A percentile compares a stretch with the other conserved stretches of the same genome.
Conservation (phyloP, 441 rosid species). For the California macrophylla region DNA sequence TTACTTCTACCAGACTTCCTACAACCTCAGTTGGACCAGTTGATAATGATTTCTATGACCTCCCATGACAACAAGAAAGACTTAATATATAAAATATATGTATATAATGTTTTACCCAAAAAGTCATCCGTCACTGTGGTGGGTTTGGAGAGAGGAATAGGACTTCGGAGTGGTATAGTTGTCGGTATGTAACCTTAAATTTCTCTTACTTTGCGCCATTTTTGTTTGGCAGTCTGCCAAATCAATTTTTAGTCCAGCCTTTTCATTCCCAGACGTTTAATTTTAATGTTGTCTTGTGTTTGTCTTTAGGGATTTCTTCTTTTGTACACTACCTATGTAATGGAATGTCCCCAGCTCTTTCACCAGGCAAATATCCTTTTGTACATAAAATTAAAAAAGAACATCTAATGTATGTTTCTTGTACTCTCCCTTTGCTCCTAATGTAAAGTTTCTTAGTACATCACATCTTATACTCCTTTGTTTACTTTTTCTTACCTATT, state of each 20-base stretch:
- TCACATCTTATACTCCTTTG: no score
- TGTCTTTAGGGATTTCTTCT: background rate
- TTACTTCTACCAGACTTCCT: background rate
- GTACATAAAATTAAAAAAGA: background rate
- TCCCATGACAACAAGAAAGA: background rate
- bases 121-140: background rate
- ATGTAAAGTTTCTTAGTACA: background rate
- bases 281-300: background rate
- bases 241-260: no score
- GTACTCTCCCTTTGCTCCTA: background rate
- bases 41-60: background rate
- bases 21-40: background rate
- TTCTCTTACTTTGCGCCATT: no score
- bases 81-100: background rate
- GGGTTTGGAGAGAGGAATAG: no score
- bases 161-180: no score
- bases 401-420: background rate
- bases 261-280: no score
- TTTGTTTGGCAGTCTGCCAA: no score
- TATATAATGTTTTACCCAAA: background rate
- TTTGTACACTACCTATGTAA: background rate
- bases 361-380: background rate
- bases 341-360: background rate
- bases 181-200: no score
- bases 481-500: no score